Evolutionary conservation across 2,329 filamentous ascomycete species (phyloP).

Genomic region (Phialophora verrucosa): DNA sequence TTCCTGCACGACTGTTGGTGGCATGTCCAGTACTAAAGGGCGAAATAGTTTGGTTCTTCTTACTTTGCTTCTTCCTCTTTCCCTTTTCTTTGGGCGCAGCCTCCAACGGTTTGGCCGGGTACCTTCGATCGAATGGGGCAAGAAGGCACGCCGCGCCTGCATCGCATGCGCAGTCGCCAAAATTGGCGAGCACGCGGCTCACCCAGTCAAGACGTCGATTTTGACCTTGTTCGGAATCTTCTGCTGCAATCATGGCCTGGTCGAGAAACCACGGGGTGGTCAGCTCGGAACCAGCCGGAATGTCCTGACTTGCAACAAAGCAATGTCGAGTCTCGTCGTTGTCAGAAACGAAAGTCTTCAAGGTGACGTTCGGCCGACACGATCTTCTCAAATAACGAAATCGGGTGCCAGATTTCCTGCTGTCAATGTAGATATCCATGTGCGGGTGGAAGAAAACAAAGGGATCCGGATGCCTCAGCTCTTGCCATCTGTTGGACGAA

Average conservation of each 20-base stretch:
- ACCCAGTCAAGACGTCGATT: conserved; percentile 51
- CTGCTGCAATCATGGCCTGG: conserved; percentile 35
- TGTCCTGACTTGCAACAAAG: conserved; percentile 80
- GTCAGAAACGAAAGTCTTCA: conserved; percentile 80
- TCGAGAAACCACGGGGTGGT: conserved; percentile 58
- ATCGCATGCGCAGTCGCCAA: conserved; percentile 57
- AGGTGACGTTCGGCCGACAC: conserved; percentile 84
- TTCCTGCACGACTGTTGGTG: conserved; percentile 65
- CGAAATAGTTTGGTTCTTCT: conserved; percentile 55
- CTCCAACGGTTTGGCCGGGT: conserved; percentile 45
- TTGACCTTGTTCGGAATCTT: conserved; percentile 36
- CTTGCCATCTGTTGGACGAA: conserved; percentile 68
- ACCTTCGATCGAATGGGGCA: conserved; percentile 52
- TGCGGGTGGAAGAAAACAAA: conserved; percentile 88
- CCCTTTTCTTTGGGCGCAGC: conserved; percentile 49
- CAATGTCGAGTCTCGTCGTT: conserved; percentile 87
- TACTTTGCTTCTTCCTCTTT: conserved; percentile 57
- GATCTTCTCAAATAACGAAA: conserved; percentile 91
- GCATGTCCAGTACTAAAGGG: conserved; percentile 60
- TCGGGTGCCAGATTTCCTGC: conserved; percentile 80
- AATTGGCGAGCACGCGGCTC: conserved; percentile 56
- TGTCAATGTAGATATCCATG: conserved; percentile 91
- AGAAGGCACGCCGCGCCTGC: conserved; percentile 48
- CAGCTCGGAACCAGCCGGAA: conserved; percentile 62
- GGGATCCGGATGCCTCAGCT: conserved; percentile 64